These are phyloP conservation scores for Saccharomyces uvarum DNA, from an alignment of 1,139 yeast genomes.

Conservation along the genomic window DNA sequence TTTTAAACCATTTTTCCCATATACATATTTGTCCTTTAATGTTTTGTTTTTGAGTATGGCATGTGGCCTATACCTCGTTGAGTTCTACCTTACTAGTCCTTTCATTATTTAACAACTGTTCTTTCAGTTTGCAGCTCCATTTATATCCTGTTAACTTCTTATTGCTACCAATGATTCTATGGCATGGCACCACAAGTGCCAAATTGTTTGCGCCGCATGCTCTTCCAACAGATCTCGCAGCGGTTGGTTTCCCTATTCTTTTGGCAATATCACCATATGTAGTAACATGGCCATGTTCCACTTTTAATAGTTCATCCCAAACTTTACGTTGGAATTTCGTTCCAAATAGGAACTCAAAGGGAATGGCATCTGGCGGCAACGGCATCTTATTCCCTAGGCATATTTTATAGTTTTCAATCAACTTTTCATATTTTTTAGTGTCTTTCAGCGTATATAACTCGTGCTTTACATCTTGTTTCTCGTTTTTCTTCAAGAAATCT, in stretches of 20 bases:
- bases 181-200: constrained; percentile 27
- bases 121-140: constrained; percentile 22
- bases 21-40: neutral
- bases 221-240: constrained; percentile 25
- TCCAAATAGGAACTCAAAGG: constrained; percentile 23
- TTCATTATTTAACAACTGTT: constrained; percentile 13
- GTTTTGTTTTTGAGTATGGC: neutral
- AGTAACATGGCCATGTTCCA: constrained; percentile 16
- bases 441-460: constrained; percentile 1
- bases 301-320: constrained; percentile 19
- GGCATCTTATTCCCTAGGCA: neutral
- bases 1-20: neutral
- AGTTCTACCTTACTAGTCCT: neutral
- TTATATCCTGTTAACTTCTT: constrained; percentile 21
- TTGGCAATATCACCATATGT: constrained; percentile 22
- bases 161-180: constrained; percentile 19
- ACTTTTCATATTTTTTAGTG: neutral
- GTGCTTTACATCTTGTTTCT: constrained; percentile 9
- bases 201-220: constrained; percentile 25
- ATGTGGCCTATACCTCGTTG: neutral
- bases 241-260: constrained; percentile 16
- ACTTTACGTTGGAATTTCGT: constrained; percentile 24
- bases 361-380: constrained; percentile 2
- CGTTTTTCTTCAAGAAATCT: constrained; percentile 12
- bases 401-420: constrained; percentile 4